Conservation (phyloP, 352 stramenopile genomes). For the Phytopythium ostracodes region DNA sequence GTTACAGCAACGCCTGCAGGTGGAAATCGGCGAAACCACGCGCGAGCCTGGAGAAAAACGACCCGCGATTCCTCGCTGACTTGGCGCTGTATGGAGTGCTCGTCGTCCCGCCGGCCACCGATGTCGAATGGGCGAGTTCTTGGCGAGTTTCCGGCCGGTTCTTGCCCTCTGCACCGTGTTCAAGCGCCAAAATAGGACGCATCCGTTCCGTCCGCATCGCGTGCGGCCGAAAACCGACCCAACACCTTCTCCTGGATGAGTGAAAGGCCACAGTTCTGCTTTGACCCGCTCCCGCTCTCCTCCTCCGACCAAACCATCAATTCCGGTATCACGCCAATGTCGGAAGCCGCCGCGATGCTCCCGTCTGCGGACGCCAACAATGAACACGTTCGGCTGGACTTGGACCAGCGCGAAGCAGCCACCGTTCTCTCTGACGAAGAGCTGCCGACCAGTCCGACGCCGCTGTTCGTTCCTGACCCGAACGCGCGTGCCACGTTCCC, state of each 20-base stretch:
- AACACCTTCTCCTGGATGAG: neutral
- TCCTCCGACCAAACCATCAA: neutral
- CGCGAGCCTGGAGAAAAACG: neutral
- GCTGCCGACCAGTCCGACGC: slow-evolving; percentile 5
- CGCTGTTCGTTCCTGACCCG: slow-evolving; percentile 1
- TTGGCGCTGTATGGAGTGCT: neutral
- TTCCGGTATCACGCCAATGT: neutral
- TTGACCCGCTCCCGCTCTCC: neutral
- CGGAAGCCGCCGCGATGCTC: neutral
- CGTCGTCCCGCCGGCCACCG: neutral
- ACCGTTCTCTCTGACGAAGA: slow-evolving; percentile 3
- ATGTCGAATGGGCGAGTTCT: neutral
- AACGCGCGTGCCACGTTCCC: neutral
- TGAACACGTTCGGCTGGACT: neutral
- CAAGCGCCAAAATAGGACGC: neutral
- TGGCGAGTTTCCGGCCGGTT: slow-evolving; percentile 1
- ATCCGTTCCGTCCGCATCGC: neutral
- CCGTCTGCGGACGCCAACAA: neutral
- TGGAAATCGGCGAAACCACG: neutral
- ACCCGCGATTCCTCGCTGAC: neutral
- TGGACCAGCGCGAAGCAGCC: neutral
- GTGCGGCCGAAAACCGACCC: neutral
- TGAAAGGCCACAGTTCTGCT: neutral
- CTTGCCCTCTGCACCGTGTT: neutral
- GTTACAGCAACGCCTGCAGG: neutral